Base-by-base conservation (phyloP, 305 asterid species). In the Ruellia speciosa region DNA sequence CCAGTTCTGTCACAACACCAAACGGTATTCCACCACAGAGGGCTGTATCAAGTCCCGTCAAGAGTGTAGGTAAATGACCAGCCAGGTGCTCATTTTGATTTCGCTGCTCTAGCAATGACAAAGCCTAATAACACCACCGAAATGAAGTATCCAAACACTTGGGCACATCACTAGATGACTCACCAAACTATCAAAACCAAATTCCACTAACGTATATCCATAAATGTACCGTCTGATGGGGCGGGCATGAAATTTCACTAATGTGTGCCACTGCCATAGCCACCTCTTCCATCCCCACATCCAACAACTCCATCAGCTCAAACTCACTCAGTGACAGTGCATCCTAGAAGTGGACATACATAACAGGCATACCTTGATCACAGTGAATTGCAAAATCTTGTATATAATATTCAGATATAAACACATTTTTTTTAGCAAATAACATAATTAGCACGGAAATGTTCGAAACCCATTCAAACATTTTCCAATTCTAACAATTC, bases 21-120 rank as follows among this genome's bases (percentile, higher is more conserved):
- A 83, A 88, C 43, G 95, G 96, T 68, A 88, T 75, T 68, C 96
- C 96, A 47, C 96, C 96, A 62, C 83, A 85, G 41, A 88, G 76
- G 19, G 88, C 90, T 37, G 68, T 75, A 66, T 88, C 96, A 14
- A 88, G 82, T 53, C 96, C 95, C 71, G 73, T 78, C 54, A 88
- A 68, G 15, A 57, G 79, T 17, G 95, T 88, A 69, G 95, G 94
- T 37, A 88, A 88, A 77, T 88, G 96, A 61, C 96, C 95, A 43
- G 82, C 77, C 58, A 83, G 63, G 72, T 75, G 57, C 75, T 83
- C 96, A 62, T 79, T 79, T 41, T 76, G 76, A 35, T 40, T 56
- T 45, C 80, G 72, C 43, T 78, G 85, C 73, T 83, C 88, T 77
- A 81, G 72, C 82, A 88, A 50, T 4, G 90, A 77, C 33, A 78